phyloP scores from a whole-genome alignment of 2,329 filamentous ascomycete genomes.

The Rhynchosporium graminicola region DNA sequence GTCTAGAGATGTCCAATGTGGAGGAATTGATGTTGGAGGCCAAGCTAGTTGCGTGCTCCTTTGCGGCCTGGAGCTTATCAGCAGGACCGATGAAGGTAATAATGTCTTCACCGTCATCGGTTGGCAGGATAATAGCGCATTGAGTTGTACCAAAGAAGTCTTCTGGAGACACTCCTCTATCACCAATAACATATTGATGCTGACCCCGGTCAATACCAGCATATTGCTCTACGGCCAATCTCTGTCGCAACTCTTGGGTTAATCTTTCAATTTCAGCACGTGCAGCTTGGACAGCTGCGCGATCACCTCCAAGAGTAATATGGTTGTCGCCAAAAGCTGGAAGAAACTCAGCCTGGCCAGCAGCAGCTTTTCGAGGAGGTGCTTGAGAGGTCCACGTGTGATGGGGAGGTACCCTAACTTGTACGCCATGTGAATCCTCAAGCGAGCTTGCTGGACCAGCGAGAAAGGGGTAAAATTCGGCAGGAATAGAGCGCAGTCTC shows the following conservation, averaged over 20 bases:
- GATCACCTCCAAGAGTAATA: slow-evolving; percentile 86
- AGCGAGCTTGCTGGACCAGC: slow-evolving; percentile 72
- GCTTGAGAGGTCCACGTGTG: slow-evolving; percentile 70
- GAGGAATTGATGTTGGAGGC: slow-evolving; percentile 85
- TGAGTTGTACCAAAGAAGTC: slow-evolving; percentile 90
- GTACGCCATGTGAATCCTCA: slow-evolving; percentile 72
- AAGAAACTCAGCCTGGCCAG: slow-evolving; percentile 69
- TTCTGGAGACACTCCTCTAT: slow-evolving; percentile 75
- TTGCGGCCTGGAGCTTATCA: slow-evolving; percentile 70
- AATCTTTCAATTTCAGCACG: slow-evolving; percentile 79
- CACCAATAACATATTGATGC: slow-evolving; percentile 93
- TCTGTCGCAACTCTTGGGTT: slow-evolving; percentile 72
- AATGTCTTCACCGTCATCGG: slow-evolving; percentile 73
- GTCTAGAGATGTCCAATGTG: slow-evolving; percentile 77
- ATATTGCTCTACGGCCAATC: slow-evolving; percentile 76
- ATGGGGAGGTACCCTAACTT: slow-evolving; percentile 81
- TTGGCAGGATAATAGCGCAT: slow-evolving; percentile 80
- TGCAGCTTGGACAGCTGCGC: slow-evolving; percentile 75
- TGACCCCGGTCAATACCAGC: slow-evolving; percentile 76
- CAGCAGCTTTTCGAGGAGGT: slow-evolving; percentile 60
- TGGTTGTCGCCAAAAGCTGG: slow-evolving; percentile 71
- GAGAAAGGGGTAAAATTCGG: slow-evolving; percentile 95
- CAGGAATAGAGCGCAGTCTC: slow-evolving; percentile 79
- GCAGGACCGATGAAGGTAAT: slow-evolving; percentile 83
- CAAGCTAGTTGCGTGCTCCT: slow-evolving; percentile 84